Evolutionary conservation across 2,329 filamentous ascomycete genomes (phyloP).

Genomic region (Arachnomyces sp.): DNA sequence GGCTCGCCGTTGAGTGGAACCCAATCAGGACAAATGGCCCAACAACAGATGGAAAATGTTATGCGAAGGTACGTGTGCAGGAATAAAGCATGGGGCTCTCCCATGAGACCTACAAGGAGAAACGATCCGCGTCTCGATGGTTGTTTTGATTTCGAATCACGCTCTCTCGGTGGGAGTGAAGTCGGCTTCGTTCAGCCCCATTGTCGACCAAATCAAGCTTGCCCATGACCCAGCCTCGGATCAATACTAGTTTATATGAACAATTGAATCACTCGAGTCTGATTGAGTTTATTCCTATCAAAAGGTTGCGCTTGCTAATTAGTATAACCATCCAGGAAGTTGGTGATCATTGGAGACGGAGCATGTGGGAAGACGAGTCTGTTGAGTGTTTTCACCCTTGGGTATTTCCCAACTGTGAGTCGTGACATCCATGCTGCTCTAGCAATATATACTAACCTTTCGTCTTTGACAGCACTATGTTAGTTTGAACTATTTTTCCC

Average conservation of each 20-base stretch:
- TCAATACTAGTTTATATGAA: constrained; percentile 15
- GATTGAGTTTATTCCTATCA: constrained; percentile 1
- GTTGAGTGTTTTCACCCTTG: constrained; percentile 92
- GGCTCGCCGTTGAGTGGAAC: no score
- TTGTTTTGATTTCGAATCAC: constrained; percentile 11
- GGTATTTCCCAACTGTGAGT: constrained; percentile 94
- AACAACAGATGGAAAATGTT: constrained; percentile 46
- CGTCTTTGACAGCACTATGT: constrained; percentile 35
- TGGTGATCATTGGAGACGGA: constrained; percentile 95
- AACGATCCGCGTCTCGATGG: no score
- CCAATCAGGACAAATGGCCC: constrained; percentile 31
- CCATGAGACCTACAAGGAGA: no score
- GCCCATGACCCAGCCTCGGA: constrained; percentile 2
- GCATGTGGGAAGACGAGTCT: constrained; percentile 98
- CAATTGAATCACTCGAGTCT: no score
- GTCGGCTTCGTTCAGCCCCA: neutral
- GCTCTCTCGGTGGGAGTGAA: constrained; percentile 3
- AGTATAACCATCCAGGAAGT: constrained; percentile 55
- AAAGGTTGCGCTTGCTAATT: neutral
- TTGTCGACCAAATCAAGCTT: constrained; percentile 5
- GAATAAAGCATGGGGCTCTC: neutral
- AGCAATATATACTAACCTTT: constrained; percentile 4
- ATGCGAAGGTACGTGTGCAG: constrained; percentile 55
- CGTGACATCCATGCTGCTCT: constrained; percentile 3
- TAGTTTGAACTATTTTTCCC: constrained; percentile 18